Evolutionary conservation across 2,329 filamentous ascomycete species (phyloP).

Genomic region (Metarhizium robertsii): DNA sequence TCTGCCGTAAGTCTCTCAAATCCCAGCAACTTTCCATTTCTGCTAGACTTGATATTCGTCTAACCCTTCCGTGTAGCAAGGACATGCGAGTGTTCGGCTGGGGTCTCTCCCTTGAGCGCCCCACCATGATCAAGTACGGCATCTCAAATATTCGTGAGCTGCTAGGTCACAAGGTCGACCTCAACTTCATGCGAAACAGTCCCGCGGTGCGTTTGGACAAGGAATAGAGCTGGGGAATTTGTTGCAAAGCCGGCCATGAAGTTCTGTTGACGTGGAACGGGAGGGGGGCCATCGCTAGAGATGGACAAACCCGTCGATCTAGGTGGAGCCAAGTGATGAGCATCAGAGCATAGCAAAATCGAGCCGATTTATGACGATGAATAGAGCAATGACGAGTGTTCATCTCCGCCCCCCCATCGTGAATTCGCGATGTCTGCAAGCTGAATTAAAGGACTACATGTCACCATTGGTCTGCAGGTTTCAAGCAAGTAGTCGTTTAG

Average conservation of each 20-base stretch:
- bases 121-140: slow-evolving; percentile 94
- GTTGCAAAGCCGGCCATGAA: not conserved
- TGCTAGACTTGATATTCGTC: not conserved
- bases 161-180: slow-evolving; percentile 89
- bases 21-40: not conserved
- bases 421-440: not conserved
- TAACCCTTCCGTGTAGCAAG: slow-evolving; percentile 28
- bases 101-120: slow-evolving; percentile 83
- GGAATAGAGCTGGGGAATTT: slow-evolving; percentile 38
- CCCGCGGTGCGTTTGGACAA: slow-evolving; percentile 85
- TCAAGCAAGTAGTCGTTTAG: too few relatives aligned
- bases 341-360: not conserved
- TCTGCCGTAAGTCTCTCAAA: slow-evolving; percentile 41
- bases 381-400: not conserved
- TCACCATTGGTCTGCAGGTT: too few relatives aligned
- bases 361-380: not conserved
- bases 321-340: not conserved
- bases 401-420: not conserved
- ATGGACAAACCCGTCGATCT: not conserved
- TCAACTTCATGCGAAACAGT: slow-evolving; percentile 86
- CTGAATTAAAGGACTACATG: too few relatives aligned
- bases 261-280: not conserved
- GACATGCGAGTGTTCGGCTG: slow-evolving; percentile 92
- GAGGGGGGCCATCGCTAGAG: not conserved
- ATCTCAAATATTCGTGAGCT: slow-evolving; percentile 88